Evolutionary conservation across 2,329 filamentous ascomycete species (phyloP), one percentile per base, ranked within the genome.

Genomic region (Claviceps pazoutovae): DNA sequence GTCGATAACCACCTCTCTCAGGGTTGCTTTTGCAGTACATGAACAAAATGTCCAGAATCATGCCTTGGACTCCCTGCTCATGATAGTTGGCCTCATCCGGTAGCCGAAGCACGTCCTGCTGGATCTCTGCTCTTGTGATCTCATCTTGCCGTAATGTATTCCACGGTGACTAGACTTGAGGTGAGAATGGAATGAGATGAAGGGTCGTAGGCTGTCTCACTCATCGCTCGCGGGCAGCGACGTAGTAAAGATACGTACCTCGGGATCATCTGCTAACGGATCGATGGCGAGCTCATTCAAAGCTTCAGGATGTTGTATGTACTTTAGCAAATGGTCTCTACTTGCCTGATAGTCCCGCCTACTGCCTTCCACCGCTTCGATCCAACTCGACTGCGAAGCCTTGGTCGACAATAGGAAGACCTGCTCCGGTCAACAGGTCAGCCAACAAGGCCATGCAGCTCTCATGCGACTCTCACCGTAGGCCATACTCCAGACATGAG

Each of bases 21-120:
- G 88, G 88, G 62, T 97, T 88, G 50, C 94, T 77, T 67, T 95
- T 97, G 70, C 89, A 93, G 69, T 90, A 97, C 57, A 98, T 79
- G 67, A 97, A 98, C 37, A 98, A 74, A 36, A 96, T 82, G 62
- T 98, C 87, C 36, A 94, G 71, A 60, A 98, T 83, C 67, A 88
- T 86, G 43, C 74, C 76, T 65, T 97, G 93, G 1, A 86, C 87
- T 14, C 75, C 71, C 13, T 83, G 79, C 58, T 90, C 79, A 53
- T 90, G 88, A 61, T 97, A 98, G 64, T 91, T 94, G 46, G 81
- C 79, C 61, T 93, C 90, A 60, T 96, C 93, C 5, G 91, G 93
- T 66, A 97, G 87, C 57, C 93, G 79, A 59, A 93, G 86, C 17
- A 98, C 90, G 70, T 98, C 93, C 69, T 97, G 93, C 52, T 85